These are phyloP conservation scores for Aureobasidium sp. DNA, from an alignment of 2,329 filamentous ascomycete genomes.

Conservation along the genomic window DNA sequence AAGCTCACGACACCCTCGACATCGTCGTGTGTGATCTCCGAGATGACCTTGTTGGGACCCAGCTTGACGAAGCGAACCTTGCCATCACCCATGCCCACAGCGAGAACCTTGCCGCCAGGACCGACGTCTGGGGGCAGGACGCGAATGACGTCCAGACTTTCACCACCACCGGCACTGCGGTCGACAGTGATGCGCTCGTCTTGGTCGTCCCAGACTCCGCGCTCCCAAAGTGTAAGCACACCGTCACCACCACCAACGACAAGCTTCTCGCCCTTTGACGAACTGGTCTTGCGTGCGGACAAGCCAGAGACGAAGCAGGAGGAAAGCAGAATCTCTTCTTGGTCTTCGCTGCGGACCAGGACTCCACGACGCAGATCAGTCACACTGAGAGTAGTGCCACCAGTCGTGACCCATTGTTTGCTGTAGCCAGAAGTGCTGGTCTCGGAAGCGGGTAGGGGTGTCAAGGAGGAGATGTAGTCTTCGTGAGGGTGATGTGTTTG, in stretches of 20 bases:
- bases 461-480: constrained; percentile 86
- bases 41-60: constrained; percentile 63
- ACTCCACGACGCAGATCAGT: constrained; percentile 84
- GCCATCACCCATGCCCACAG: constrained; percentile 77
- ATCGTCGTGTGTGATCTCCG: constrained; percentile 69
- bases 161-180: constrained; percentile 52
- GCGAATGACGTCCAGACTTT: constrained; percentile 73
- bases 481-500: constrained; percentile 82
- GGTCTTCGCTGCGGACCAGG: constrained; percentile 82
- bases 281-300: constrained; percentile 53
- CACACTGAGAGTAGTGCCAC: constrained; percentile 82
- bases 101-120: constrained; percentile 62
- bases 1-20: constrained; percentile 77
- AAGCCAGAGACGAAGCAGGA: constrained; percentile 71
- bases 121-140: constrained; percentile 64
- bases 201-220: constrained; percentile 90
- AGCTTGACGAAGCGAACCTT: constrained; percentile 70
- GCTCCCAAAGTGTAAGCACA: constrained; percentile 87
- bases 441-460: constrained; percentile 70
- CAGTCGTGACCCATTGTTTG: constrained; percentile 93
- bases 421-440: constrained; percentile 81
- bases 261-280: constrained; percentile 66
- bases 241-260: constrained; percentile 73
- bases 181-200: constrained; percentile 81
- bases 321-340: constrained; percentile 87